Evolutionary conservation across 1,284 basidiomycete species (phyloP).

Genomic region (Cutaneotrichosporon sp.): DNA sequence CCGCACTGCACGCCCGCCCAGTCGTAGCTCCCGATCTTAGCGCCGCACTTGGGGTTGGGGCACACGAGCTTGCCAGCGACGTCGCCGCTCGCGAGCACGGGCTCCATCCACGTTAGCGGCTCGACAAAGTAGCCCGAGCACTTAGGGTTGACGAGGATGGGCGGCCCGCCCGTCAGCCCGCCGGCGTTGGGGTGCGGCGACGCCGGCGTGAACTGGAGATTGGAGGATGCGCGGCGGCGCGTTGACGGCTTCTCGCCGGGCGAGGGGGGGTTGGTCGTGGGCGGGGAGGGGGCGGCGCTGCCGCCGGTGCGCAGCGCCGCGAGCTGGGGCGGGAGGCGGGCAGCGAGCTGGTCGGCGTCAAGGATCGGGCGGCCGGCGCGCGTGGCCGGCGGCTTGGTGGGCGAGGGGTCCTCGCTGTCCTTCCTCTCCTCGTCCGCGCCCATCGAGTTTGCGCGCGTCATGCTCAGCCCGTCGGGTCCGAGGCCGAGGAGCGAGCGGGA

Average conservation of each 20-base stretch:
- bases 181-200: neutral
- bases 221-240: conserved; percentile 7
- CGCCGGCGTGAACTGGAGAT: conserved; percentile 1
- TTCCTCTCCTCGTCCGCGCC: conserved; percentile 6
- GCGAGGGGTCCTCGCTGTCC: neutral
- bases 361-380: conserved; percentile 18
- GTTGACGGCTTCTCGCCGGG: neutral
- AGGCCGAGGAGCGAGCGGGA: neutral
- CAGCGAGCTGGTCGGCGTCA: conserved; percentile 40
- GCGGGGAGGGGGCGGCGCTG: neutral
- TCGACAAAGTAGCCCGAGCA: conserved; percentile 97
- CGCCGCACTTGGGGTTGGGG: conserved; percentile 83
- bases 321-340: conserved; percentile 48
- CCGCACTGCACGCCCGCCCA: conserved; percentile 95
- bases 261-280: neutral
- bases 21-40: conserved; percentile 92
- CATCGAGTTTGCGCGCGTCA: conserved; percentile 11
- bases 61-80: conserved; percentile 86
- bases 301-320: conserved; percentile 38
- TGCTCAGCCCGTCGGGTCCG: conserved; percentile 12
- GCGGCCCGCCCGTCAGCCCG: conserved; percentile 56
- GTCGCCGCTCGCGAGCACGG: conserved; percentile 69
- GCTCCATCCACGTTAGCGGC: conserved; percentile 97
- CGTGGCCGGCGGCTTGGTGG: neutral
- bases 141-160: conserved; percentile 70